Evolutionary conservation across 2,329 filamentous ascomycete species (phyloP).

Genomic region (Macrophomina tecta): DNA sequence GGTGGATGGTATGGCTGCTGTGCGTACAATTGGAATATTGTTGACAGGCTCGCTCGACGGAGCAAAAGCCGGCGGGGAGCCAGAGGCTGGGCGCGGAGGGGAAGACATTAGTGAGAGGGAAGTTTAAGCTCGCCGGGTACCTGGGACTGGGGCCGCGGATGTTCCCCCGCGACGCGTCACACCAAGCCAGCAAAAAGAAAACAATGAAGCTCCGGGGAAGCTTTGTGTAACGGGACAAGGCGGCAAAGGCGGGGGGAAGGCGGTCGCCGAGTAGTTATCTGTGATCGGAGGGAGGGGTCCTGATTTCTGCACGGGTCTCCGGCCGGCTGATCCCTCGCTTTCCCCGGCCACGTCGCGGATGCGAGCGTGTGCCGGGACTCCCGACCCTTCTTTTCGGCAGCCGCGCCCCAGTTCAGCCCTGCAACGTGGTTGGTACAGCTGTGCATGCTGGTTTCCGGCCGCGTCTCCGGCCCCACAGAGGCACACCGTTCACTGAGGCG

Average conservation of each 20-base stretch:
- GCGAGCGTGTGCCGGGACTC: background rate
- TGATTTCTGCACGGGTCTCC: background rate
- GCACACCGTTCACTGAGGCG: background rate
- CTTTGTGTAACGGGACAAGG: background rate
- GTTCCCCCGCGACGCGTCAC: conserved; percentile 2
- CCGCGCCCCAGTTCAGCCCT: background rate
- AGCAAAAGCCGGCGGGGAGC: background rate
- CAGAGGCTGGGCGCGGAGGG: conserved; percentile 4
- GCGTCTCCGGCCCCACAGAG: conserved; percentile 8
- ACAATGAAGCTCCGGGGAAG: background rate
- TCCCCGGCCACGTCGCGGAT: conserved; percentile 4
- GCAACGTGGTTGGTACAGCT: conserved; percentile 6
- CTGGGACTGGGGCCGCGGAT: background rate
- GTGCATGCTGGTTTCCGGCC: background rate
- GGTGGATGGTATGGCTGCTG: background rate
- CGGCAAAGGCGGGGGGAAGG: conserved; percentile 2
- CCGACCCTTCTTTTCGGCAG: no score
- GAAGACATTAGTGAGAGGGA: conserved; percentile 5
- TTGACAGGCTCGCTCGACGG: conserved; percentile 3
- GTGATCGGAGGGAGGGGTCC: background rate
- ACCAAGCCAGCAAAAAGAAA: background rate
- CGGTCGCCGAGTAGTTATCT: background rate
- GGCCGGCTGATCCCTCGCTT: no score
- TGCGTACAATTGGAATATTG: conserved; percentile 7
- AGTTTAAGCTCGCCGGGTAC: conserved; percentile 2